Evolutionary conservation across 78 protist genomes (phyloP).

Genomic region (Trichosphaerium sp.): DNA sequence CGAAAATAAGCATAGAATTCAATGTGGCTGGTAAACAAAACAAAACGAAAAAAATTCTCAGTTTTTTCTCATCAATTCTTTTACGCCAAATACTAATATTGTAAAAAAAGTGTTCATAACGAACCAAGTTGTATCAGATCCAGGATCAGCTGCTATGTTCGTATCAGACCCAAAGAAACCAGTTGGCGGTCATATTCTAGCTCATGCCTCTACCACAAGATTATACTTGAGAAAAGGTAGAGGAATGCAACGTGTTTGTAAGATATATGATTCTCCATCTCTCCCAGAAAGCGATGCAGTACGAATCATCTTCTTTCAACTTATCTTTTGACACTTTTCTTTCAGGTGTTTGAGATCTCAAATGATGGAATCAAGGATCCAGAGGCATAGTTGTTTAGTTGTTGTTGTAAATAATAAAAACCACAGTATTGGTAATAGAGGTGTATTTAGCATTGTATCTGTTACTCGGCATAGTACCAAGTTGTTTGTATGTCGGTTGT

Average conservation of each 20-base stretch:
- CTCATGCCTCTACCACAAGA: constrained; percentile 93
- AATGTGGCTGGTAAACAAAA: constrained; percentile 70
- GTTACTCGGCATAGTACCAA: no score
- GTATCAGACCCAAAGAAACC: constrained; percentile 83
- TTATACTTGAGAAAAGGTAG: constrained; percentile 81
- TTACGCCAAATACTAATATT: neutral
- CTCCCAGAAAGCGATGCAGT: constrained; percentile 72
- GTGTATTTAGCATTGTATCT: no score
- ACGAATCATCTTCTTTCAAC: no score
- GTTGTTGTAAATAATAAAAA: no score
- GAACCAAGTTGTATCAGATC: constrained; percentile 93
- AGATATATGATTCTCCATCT: constrained; percentile 90
- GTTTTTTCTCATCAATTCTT: no score
- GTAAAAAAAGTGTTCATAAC: no score
- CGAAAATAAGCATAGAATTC: constrained; percentile 78
- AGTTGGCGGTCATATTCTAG: constrained; percentile 95
- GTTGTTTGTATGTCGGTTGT: no score
- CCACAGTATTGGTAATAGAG: no score
- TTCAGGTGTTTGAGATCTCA: neutral
- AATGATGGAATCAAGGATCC: constrained; percentile 1
- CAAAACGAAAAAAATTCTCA: neutral
- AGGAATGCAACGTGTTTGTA: constrained; percentile 82
- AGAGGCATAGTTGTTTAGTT: no score
- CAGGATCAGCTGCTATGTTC: constrained; percentile 64
- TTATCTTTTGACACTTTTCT: neutral